Percentiles rank a stretch among this genome's conserved stretches.
phyloP scores from a whole-genome alignment of 2,329 filamentous ascomycete genomes.

The Sarocladium oryzae region DNA sequence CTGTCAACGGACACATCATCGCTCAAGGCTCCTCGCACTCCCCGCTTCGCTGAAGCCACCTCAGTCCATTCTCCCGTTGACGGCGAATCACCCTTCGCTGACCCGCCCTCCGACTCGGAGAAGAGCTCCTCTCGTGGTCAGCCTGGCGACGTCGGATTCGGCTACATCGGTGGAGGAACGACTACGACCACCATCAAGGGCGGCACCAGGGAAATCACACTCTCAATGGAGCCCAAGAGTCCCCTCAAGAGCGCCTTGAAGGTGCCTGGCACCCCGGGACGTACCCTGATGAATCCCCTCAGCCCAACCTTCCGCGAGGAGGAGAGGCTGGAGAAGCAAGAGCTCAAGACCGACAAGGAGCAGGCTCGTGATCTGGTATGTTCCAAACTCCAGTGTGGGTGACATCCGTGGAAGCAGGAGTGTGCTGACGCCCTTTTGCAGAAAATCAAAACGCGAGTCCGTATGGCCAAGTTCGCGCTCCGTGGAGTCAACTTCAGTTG shows the following conservation, averaged over 20 bases:
- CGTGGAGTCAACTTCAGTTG: conserved; percentile 95
- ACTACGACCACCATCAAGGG: conserved; percentile 6
- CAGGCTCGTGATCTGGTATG: conserved; percentile 84
- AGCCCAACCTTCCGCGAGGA: conserved; percentile 92
- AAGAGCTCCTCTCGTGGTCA: conserved; percentile 50
- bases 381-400: conserved; percentile 15
- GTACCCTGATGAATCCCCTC: conserved; percentile 66
- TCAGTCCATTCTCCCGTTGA: conserved; percentile 73
- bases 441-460: conserved; percentile 89
- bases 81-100: conserved; percentile 50
- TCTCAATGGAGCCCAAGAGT: conserved; percentile 64
- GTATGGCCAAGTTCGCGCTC: conserved; percentile 91
- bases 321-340: conserved; percentile 76
- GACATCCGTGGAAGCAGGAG: not conserved
- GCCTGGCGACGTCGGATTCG: conserved; percentile 85
- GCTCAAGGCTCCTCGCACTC: conserved; percentile 63
- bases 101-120: conserved; percentile 34
- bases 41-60: conserved; percentile 76
- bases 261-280: conserved; percentile 73
- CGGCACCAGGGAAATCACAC: conserved; percentile 30
- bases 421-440: conserved; percentile 33
- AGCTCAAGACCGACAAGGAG: conserved; percentile 74
- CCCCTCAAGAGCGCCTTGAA: conserved; percentile 88
- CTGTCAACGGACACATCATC: conserved; percentile 48
- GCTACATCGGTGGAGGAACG: conserved; percentile 61